Evolutionary conservation across 768 basidiomycete species (phyloP).

Genomic region (Kwoniella pini): DNA sequence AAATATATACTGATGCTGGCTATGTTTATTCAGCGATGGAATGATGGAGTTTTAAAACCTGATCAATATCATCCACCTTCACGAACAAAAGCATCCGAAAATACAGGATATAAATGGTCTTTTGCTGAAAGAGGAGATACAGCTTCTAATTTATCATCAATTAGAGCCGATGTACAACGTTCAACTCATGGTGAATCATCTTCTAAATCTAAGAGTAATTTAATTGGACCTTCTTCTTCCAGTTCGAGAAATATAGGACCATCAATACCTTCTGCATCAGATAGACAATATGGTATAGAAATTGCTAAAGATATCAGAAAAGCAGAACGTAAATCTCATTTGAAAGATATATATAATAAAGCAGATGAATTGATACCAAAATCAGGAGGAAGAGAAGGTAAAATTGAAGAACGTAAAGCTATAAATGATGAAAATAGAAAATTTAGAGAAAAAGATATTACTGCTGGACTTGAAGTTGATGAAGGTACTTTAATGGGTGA

Average conservation of each 20-base stretch:
- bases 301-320: constrained; percentile 58
- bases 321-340: constrained; percentile 70
- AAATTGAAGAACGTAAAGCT: constrained; percentile 81
- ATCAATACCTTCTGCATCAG: constrained; percentile 32
- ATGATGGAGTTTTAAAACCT: constrained; percentile 39
- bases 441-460: constrained; percentile 66
- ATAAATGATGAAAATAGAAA: constrained; percentile 69
- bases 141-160: constrained; percentile 62
- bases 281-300: constrained; percentile 69
- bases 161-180: constrained; percentile 63
- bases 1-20: no score
- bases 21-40: constrained; percentile 61
- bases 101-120: constrained; percentile 85
- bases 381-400: constrained; percentile 75
- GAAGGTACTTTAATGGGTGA: constrained; percentile 74
- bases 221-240: constrained; percentile 29
- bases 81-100: constrained; percentile 63
- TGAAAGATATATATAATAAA: constrained; percentile 66
- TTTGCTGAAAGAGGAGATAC: constrained; percentile 69
- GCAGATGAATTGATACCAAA: constrained; percentile 79
- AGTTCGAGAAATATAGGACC: constrained; percentile 16
- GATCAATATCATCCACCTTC: constrained; percentile 49
- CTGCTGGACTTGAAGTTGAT: constrained; percentile 71
- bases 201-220: constrained; percentile 9
- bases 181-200: constrained; percentile 58